phyloP scores from a whole-genome alignment of 2,329 filamentous ascomycete species.

The Pseudogymnoascus sp. region DNA sequence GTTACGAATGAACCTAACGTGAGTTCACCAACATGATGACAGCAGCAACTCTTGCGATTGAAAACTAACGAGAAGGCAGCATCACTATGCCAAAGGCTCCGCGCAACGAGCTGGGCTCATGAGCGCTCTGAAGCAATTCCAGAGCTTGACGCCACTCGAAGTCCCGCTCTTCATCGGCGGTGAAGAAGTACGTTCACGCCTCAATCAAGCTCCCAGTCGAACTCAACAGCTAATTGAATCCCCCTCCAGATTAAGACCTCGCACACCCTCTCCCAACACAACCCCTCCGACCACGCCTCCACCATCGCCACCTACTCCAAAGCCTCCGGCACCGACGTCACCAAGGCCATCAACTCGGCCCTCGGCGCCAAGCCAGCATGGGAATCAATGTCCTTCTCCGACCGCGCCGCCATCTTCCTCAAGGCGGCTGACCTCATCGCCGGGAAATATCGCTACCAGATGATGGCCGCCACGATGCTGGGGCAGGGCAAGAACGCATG shows the following conservation, averaged over 20 bases:
- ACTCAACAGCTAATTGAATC: background rate
- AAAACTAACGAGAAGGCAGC: conserved; percentile 45
- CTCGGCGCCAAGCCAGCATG: conserved; percentile 80
- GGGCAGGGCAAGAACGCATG: conserved; percentile 98
- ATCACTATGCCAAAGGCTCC: conserved; percentile 83
- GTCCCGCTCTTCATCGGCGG: conserved; percentile 81
- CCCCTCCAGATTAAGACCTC: conserved; percentile 56
- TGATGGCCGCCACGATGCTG: conserved; percentile 93
- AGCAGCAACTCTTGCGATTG: background rate
- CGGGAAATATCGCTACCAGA: conserved; percentile 90
- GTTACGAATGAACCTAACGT: conserved; percentile 96
- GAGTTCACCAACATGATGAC: conserved; percentile 35
- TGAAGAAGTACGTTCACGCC: conserved; percentile 55
- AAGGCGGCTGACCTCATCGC: conserved; percentile 90
- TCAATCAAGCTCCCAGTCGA: background rate
- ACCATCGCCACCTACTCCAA: conserved; percentile 79
- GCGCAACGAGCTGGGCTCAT: conserved; percentile 69
- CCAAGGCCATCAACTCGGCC: conserved; percentile 73
- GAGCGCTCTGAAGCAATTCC: conserved; percentile 64
- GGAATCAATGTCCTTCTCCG: conserved; percentile 81
- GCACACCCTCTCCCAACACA: conserved; percentile 63
- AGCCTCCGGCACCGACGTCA: conserved; percentile 70
- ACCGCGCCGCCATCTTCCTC: conserved; percentile 87
- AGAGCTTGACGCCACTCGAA: conserved; percentile 63
- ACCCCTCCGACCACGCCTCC: conserved; percentile 73